Evolutionary conservation across 140 eudicot species (phyloP).

Genomic region (Flaveria floridana): DNA sequence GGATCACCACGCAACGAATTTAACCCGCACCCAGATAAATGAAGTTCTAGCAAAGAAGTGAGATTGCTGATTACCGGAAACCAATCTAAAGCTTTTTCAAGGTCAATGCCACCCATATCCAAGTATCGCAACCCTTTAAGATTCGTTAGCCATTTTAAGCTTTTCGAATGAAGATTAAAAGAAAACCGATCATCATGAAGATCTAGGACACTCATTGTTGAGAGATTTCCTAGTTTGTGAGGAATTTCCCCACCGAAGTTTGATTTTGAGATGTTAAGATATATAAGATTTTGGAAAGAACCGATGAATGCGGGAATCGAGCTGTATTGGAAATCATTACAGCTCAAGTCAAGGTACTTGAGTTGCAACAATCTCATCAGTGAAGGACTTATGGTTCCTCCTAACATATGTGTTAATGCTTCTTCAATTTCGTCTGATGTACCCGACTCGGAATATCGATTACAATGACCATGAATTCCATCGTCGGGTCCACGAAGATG

Average conservation of each 20-base stretch:
- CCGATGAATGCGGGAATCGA: slow-evolving; percentile 34
- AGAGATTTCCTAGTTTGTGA: slow-evolving; percentile 35
- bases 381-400: slow-evolving; percentile 37
- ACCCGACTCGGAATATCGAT: neutral
- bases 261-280: slow-evolving; percentile 36
- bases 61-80: slow-evolving; percentile 28
- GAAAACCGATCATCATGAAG: neutral
- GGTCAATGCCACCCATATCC: slow-evolving; percentile 26
- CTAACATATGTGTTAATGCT: slow-evolving; percentile 12
- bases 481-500: slow-evolving; percentile 32
- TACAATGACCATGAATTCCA: slow-evolving; percentile 19
- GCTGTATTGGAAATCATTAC: slow-evolving; percentile 20
- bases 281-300: slow-evolving; percentile 17
- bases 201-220: slow-evolving; percentile 13
- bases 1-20: slow-evolving; percentile 21
- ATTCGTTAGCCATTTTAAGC: slow-evolving; percentile 36
- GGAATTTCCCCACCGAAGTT: slow-evolving; percentile 25
- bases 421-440: neutral
- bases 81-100: slow-evolving; percentile 30
- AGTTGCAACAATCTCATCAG: slow-evolving; percentile 26
- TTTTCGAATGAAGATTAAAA: neutral
- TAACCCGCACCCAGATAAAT: slow-evolving; percentile 19
- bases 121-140: slow-evolving; percentile 29
- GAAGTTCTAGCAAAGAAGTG: slow-evolving; percentile 34
- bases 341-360: slow-evolving; percentile 24